These are phyloP conservation scores for Purpureocillium takamizusanense DNA, from an alignment of 2,329 filamentous ascomycete genomes.

Conservation along the genomic window DNA sequence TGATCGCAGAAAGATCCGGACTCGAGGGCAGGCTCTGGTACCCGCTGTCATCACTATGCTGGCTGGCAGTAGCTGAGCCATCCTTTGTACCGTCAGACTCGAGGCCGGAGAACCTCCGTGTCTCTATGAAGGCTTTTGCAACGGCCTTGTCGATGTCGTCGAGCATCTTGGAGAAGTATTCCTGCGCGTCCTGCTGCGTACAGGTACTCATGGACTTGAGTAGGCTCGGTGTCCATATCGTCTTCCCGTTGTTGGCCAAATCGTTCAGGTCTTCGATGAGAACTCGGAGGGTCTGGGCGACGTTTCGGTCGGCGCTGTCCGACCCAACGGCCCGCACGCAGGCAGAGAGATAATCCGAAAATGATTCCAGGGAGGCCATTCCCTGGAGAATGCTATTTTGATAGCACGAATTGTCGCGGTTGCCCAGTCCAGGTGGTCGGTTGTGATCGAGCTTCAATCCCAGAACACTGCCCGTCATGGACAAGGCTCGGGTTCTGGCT, in stretches of 20 bases:
- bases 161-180: constrained; percentile 87
- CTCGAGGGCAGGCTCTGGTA: constrained; percentile 38
- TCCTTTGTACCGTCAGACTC: constrained; percentile 31
- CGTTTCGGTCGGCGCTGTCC: constrained; percentile 20
- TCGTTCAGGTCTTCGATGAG: constrained; percentile 65
- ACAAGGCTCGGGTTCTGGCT: constrained; percentile 47
- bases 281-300: constrained; percentile 45
- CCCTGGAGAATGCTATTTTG: constrained; percentile 93
- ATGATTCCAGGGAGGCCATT: constrained; percentile 63
- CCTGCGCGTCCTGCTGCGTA: constrained; percentile 95
- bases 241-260: constrained; percentile 60
- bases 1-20: constrained; percentile 27
- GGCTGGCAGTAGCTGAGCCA: constrained; percentile 28
- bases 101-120: constrained; percentile 24
- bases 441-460: constrained; percentile 29
- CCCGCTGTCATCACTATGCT: constrained; percentile 48
- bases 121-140: constrained; percentile 31
- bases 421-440: constrained; percentile 64
- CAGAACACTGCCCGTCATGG: constrained; percentile 36
- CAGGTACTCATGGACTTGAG: constrained; percentile 91
- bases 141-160: constrained; percentile 78
- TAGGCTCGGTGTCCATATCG: constrained; percentile 71
- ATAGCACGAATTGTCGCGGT: constrained; percentile 93
- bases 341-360: constrained; percentile 56
- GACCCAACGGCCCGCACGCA: constrained; percentile 23